Evolutionary conservation across 2,329 filamentous ascomycete genomes (phyloP), one percentile per base, ranked within the genome.

Genomic region (Diaporthe citrichinensis): DNA sequence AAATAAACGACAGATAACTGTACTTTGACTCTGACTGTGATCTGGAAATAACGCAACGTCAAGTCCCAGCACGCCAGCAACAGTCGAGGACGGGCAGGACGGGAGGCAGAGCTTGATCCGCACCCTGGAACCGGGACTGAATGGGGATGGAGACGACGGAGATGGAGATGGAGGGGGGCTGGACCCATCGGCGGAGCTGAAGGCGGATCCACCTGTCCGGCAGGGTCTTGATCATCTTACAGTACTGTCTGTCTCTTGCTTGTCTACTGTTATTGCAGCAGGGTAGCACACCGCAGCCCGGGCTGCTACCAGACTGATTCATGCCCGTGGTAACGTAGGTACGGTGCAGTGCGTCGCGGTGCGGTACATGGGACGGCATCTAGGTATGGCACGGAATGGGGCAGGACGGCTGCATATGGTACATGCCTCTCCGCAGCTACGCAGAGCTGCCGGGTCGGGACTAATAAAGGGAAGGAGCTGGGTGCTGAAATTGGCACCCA

Each of bases 401-500:
- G 23, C 44, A 17, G 31, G 62, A 36, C 61, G 61, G 61, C 61
- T 67, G 61, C 61, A 49, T 67, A 14, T 67, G 28, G 59, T 20
- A 39, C 34, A 12, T 62, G 7, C n/a, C n/a, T n/a, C n/a, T n/a
- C n/a, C 61, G 61, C 41, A 36, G 17, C 39, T 39, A n/a, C 2
- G 41, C 61, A 51, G 44, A 51, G 44, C 23, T 53, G 65, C 65
- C 65, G 65, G 65, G 65, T 68, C 65, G 65, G 65, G 65, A 53
- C 65, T 36, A 53, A 68, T 68, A 68, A 68, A 68, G 62, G 46
- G 65, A 51, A 68, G 62, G 62, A 68, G 62, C 46, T 68, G 62
- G 62, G 31, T 36, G 44, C 46, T 68, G 62, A 68, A 68, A 68
- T 68, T 68, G 62, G 62, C 62, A 51, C 44, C 62, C 62, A 39